These are phyloP conservation scores for Tetracladium setigerum DNA, from an alignment of 495 filamentous ascomycete species.

Conservation along the genomic window DNA sequence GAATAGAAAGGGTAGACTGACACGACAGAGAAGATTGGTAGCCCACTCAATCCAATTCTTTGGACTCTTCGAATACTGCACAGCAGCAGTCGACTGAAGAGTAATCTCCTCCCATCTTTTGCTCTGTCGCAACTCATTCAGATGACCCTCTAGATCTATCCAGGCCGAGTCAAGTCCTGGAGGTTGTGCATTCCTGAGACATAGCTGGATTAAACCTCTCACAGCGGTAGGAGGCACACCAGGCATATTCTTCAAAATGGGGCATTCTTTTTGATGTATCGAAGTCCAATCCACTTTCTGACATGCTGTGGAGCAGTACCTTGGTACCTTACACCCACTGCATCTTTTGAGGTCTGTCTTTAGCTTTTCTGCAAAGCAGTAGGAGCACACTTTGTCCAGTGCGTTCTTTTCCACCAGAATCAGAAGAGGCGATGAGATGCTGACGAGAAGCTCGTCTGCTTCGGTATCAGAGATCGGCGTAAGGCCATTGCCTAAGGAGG, in stretches of 20 bases:
- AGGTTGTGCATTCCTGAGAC: conserved; percentile 19
- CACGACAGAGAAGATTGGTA: conserved; percentile 33
- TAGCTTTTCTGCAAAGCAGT: conserved; percentile 8
- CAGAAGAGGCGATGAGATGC: conserved; percentile 30
- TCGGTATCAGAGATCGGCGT: conserved; percentile 24
- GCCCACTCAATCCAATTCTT: conserved; percentile 25
- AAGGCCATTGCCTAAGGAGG: conserved; percentile 29
- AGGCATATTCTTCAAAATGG: conserved; percentile 20
- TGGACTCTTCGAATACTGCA: conserved; percentile 28
- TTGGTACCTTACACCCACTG: conserved; percentile 36
- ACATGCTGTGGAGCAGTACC: conserved; percentile 47
- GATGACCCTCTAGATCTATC: conserved; percentile 8
- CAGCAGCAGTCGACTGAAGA: conserved; percentile 37
- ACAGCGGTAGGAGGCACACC: conserved; percentile 36
- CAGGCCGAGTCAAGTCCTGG: conserved; percentile 1
- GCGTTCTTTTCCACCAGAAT: conserved; percentile 30
- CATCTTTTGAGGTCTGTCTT: conserved; percentile 31
- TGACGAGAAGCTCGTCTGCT: conserved; percentile 33
- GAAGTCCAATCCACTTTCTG: conserved; percentile 49
- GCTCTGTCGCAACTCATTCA: conserved; percentile 7
- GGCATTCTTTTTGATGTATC: conserved; percentile 45
- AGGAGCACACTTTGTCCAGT: conserved; percentile 7
- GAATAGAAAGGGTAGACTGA: conserved; percentile 10
- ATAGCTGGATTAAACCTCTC: conserved; percentile 34
- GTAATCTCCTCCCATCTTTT: conserved; percentile 30